These are phyloP conservation scores for Metrosideros polymorpha DNA, from an alignment of 441 rosid species.

Conservation along the genomic window DNA sequence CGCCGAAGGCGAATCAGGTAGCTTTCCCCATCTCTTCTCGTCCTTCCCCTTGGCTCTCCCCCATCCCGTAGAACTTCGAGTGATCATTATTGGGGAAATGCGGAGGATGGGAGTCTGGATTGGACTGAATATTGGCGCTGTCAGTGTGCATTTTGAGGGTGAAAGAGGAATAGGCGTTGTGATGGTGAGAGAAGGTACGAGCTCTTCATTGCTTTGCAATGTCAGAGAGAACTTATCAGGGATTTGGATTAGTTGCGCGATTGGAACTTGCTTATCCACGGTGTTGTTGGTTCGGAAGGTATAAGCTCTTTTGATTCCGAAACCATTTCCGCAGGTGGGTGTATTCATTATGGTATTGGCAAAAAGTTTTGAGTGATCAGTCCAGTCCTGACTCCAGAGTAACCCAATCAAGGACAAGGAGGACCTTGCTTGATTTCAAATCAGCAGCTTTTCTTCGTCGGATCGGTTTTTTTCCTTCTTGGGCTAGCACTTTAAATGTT, in stretches of 20 bases:
- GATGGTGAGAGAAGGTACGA: background rate
- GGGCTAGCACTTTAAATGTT: background rate
- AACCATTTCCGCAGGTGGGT: background rate
- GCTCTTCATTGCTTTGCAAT: background rate
- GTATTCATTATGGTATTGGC: background rate
- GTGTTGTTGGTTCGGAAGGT: background rate
- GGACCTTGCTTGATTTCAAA: background rate
- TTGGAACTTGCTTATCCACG: background rate
- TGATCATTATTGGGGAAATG: background rate
- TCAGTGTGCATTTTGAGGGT: background rate
- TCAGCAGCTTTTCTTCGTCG: background rate
- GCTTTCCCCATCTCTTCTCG: background rate
- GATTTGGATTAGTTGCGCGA: background rate
- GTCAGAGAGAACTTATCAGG: background rate
- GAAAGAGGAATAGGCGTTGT: background rate
- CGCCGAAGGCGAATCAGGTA: background rate
- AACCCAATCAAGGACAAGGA: background rate
- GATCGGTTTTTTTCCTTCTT: background rate
- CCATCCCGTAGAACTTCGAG: background rate
- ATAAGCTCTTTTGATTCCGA: background rate
- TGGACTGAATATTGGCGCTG: background rate
- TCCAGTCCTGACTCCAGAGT: background rate
- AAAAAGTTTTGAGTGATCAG: background rate
- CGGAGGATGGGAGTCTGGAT: background rate
- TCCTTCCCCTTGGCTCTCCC: background rate